Evolutionary conservation across 2,329 filamentous ascomycete species (phyloP).

Genomic region (Thelonectria discophora): DNA sequence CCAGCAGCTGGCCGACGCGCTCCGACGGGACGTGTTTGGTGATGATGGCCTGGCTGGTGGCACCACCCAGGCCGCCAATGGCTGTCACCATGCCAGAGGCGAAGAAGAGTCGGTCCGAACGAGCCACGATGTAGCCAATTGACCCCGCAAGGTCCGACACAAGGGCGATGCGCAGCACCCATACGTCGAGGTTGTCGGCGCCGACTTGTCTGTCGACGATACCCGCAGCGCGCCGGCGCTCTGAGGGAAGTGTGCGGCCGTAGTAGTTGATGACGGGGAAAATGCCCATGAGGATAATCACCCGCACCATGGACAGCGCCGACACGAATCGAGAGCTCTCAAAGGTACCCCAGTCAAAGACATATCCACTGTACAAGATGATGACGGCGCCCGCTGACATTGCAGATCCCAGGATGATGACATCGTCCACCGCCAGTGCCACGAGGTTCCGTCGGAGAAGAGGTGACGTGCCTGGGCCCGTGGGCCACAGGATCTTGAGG

Average conservation of each 20-base stretch:
- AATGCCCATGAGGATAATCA: slow-evolving; percentile 76
- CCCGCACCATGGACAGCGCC: slow-evolving; percentile 78
- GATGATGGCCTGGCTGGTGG: slow-evolving; percentile 82
- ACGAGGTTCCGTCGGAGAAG: slow-evolving; percentile 82
- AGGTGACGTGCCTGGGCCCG: slow-evolving; percentile 66
- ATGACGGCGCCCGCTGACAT: slow-evolving; percentile 85
- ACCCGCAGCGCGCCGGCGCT: slow-evolving; percentile 50
- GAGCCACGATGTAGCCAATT: slow-evolving; percentile 75
- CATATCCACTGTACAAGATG: slow-evolving; percentile 82
- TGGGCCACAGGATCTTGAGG: slow-evolving; percentile 80
- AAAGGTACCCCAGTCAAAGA: slow-evolving; percentile 83
- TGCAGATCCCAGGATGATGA: slow-evolving; percentile 80
- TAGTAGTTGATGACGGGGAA: slow-evolving; percentile 81
- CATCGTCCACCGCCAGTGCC: slow-evolving; percentile 81
- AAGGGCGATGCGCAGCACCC: slow-evolving; percentile 77
- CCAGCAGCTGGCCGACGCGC: slow-evolving; percentile 85
- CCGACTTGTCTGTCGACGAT: slow-evolving; percentile 66
- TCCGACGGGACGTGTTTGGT: slow-evolving; percentile 92
- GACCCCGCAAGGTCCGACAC: slow-evolving; percentile 80
- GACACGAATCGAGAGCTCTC: slow-evolving; percentile 85
- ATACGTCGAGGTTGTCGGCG: slow-evolving; percentile 80
- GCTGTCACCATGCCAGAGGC: slow-evolving; percentile 76
- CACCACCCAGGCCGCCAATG: slow-evolving; percentile 84
- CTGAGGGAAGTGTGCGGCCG: slow-evolving; percentile 67
- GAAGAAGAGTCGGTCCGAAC: slow-evolving; percentile 71